Evolutionary conservation across 2,329 filamentous ascomycete species (phyloP), one percentile per base, ranked within the genome.

Genomic region (Penicillium verrucosum): DNA sequence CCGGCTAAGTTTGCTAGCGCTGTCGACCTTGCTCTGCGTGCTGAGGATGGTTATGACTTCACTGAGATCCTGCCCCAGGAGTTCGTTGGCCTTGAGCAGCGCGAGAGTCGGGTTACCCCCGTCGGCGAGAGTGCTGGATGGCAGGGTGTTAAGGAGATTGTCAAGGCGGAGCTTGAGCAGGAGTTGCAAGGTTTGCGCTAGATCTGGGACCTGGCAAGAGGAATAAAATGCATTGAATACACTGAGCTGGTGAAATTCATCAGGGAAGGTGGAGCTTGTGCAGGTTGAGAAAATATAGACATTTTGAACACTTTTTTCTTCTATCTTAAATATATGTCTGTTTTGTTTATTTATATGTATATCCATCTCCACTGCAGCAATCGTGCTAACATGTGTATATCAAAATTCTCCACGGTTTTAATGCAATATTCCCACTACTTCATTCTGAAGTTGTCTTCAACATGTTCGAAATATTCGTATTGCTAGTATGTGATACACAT

Each of bases 1-100:
- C 93, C 94, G 0, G 94, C 93, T 60, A 99, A 99, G 75, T 99
- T 99, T 70, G 86, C 89, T 0, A 85, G 85, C 32, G 92, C 92
- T 0, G 93, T 99, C 1, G 88, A 92, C 65, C 73, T 89, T 46
- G 92, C 93, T 0, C 79, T 97, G 58, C 82, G 85, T 61, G 83
- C 83, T 9, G 81, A 89, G 70, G 73, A 82, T n/a, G 86, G 82
- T 1, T 97, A 95, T 67, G 82, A 85, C 65, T 96, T 96, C 70
- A 80, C 84, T 40, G 84, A 88, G 60, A 89, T 97, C 1, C 80
- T 95, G 53, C 93, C 93, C 0, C 73, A 82, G 56, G 90, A 97
- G 76, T 94, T 97, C 69, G 77, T 88, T 34, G 93, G 89, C 0
- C 77, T 97, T 0, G 87, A 92, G 69, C 77, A 86, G 67, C 86